Base-by-base conservation (phyloP, 2,329 filamentous ascomycete species). In the Ascomycota sp. region DNA sequence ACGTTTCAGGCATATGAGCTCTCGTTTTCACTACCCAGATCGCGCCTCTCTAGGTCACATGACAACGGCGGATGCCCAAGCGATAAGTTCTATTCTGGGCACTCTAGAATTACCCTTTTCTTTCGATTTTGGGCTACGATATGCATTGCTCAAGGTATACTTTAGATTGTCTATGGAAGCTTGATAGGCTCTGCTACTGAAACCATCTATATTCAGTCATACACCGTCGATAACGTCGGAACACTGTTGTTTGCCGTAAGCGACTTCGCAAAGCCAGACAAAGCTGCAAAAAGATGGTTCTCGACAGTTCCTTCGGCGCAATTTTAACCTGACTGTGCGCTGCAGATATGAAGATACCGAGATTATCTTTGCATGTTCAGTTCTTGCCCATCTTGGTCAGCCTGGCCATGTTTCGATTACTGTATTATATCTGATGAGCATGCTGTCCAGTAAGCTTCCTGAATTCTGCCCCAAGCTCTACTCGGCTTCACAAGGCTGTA, bases 31-130 rank as follows among this genome's bases (percentile, higher is more conserved):
- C 13, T 57, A 45, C 33, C 35, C 44, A 4, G 43, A 52, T 35
- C 51, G 53, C 9, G 36, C 36, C 7, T 55, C 55, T 4, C 32
- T 58, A 7, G 40, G 46, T 8, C 36, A 39, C 30, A 59, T 60
- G 56, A 57, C 52, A 11, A 48, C 51, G 25, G 36, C 48, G 35
- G 53, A 65, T 30, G 58, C 63, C 5, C 56, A 59, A 33, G 46
- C 50, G 32, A 56, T 64, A 35, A 40, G 59, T 11, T 46, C 49
- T 33, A 43, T 44, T 22, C 33, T 54, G 6, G 33, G 41, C 4
- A 32, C 41, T 11, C 35, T 38, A 2, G 55, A 59, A 31, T 58
- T 57, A 23, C 55, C 56, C 0, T 39, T 47, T 8, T 41, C 54
- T 20, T 55, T 51, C 35, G 45, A 50, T 10, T 35, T 53, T 20